Evolutionary conservation across 2,329 filamentous ascomycete species (phyloP).

Genomic region (Penicillium sclerotigenum): DNA sequence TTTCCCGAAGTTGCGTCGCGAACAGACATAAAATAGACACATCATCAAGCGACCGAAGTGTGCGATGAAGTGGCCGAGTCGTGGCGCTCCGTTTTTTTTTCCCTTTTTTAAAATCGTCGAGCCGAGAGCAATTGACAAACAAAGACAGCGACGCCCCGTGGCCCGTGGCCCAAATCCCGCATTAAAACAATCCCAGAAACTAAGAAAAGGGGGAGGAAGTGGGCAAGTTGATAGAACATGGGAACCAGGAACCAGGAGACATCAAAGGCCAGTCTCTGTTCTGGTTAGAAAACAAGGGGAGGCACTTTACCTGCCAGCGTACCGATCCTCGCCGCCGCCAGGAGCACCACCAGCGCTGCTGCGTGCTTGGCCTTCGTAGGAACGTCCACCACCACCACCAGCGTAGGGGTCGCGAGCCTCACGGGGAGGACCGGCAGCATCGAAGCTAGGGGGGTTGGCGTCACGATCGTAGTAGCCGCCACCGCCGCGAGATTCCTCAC

Average conservation of each 20-base stretch:
- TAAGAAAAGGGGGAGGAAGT: conserved; percentile 25
- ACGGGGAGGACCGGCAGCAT: conserved; percentile 37
- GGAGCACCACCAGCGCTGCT: conserved; percentile 2
- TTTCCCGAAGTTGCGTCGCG: conserved; percentile 39
- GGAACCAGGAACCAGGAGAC: conserved; percentile 14
- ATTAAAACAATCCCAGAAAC: conserved; percentile 39
- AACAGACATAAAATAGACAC: conserved; percentile 39
- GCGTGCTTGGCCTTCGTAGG: conserved; percentile 35
- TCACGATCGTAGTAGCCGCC: conserved; percentile 52
- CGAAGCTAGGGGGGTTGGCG: conserved; percentile 49
- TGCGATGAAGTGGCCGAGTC: conserved; percentile 32
- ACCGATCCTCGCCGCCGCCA: conserved; percentile 38
- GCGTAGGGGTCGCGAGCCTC: conserved; percentile 35
- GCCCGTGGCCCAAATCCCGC: conserved; percentile 37
- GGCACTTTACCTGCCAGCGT: conserved; percentile 40
- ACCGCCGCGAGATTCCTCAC: conserved; percentile 42
- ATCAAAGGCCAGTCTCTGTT: conserved; percentile 20
- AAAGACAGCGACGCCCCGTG: conserved; percentile 38
- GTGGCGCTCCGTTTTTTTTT: conserved; percentile 31
- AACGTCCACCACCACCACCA: conserved; percentile 28
- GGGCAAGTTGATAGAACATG: conserved; percentile 24
- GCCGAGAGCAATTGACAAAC: conserved; percentile 33
- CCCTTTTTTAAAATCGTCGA: conserved; percentile 25
- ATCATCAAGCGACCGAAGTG: conserved; percentile 38
- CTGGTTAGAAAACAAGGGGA: conserved; percentile 20